A percentile compares a stretch with the other conserved stretches of the same genome.
phyloP scores from a whole-genome alignment of 352 stramenopile genomes.

The Globisporangium paddicum region DNA sequence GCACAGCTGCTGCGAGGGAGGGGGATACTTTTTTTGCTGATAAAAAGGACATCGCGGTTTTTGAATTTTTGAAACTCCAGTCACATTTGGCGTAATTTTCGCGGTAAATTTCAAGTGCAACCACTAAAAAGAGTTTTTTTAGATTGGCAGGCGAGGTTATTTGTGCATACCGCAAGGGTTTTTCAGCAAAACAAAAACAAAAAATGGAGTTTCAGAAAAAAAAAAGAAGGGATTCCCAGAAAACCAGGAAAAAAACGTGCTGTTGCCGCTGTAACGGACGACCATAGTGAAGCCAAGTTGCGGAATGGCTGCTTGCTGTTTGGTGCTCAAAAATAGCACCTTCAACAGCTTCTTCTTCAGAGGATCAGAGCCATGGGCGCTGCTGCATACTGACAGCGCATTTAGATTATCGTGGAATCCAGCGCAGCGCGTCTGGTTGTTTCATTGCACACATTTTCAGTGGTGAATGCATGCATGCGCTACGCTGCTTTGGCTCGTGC shows the following conservation, averaged over 20 bases:
- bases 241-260: slow-evolving; percentile 4
- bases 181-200: no score
- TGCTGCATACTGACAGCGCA: background rate
- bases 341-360: background rate
- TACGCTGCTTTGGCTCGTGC: background rate
- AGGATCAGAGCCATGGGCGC: background rate
- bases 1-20: background rate
- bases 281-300: slow-evolving; percentile 9
- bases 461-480: background rate
- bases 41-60: slow-evolving; percentile 18
- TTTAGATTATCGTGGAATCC: no score
- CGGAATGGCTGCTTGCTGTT: background rate
- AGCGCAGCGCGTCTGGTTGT: background rate
- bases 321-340: background rate
- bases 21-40: background rate
- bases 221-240: background rate
- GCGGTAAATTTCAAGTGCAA: slow-evolving; percentile 2
- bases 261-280: background rate
- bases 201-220: background rate
- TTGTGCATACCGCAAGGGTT: background rate
- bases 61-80: slow-evolving; percentile 37
- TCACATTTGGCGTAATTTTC: background rate
- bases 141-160: background rate
- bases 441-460: background rate
- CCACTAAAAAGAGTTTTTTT: background rate